A percentile compares a stretch with the other conserved stretches of the same genome.
Conservation (phyloP, 1,284 basidiomycete genomes). For the Gomphus bonarii region DNA sequence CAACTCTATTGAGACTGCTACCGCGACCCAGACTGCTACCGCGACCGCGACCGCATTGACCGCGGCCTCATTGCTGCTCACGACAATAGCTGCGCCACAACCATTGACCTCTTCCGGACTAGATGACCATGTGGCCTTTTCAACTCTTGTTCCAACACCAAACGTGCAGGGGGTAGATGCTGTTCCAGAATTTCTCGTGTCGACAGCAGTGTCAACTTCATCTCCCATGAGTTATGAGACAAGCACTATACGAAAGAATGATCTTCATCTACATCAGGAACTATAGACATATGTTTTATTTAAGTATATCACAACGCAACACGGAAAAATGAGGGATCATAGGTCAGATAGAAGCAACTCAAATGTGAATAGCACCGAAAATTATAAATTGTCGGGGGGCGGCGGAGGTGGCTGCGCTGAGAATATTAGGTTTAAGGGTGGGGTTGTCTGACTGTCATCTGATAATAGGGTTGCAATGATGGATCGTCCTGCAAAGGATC, state of each 20-base stretch:
- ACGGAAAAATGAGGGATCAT: not conserved
- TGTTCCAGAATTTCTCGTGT: not conserved
- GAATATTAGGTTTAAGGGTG: slow-evolving; percentile 68
- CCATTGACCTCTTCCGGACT: not conserved
- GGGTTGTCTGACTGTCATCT: slow-evolving; percentile 74
- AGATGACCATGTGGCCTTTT: not conserved
- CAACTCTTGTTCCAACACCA: not conserved
- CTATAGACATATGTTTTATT: not conserved
- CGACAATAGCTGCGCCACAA: not conserved
- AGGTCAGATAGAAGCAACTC: not conserved
- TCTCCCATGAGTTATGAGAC: not conserved
- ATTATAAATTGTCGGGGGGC: slow-evolving; percentile 32
- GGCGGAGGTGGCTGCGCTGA: slow-evolving; percentile 74
- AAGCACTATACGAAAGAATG: not conserved
- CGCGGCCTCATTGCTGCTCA: not conserved
- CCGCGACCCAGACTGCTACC: not conserved
- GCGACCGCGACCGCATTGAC: not conserved
- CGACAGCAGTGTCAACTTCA: not conserved
- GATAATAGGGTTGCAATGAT: slow-evolving; percentile 75
- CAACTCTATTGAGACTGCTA: not conserved
- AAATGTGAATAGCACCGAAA: not conserved
- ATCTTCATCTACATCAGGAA: not conserved
- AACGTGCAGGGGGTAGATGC: not conserved
- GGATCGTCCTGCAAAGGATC: slow-evolving; percentile 86
- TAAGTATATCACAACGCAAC: not conserved